These are phyloP conservation scores for Pisolithus orientalis DNA, from an alignment of 768 basidiomycete genomes.

Conservation along the genomic window DNA sequence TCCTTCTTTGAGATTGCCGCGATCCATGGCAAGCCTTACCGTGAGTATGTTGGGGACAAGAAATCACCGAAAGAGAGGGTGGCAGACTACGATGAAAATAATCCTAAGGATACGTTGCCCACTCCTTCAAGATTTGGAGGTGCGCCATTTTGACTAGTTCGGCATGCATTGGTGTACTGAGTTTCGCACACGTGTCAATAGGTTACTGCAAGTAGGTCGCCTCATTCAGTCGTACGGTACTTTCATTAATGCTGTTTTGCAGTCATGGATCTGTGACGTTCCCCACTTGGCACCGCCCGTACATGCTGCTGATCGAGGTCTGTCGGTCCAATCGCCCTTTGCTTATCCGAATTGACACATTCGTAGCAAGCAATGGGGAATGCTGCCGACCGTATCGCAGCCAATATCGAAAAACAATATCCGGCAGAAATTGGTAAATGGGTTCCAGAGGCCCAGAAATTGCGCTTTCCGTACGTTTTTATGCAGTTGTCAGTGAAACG, in stretches of 20 bases:
- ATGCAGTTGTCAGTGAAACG: neutral
- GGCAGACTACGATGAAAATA: slow-evolving; percentile 12
- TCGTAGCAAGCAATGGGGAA: slow-evolving; percentile 24
- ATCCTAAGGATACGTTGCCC: slow-evolving; percentile 22
- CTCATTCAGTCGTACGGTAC: neutral
- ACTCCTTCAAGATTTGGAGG: slow-evolving; percentile 22
- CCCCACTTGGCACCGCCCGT: slow-evolving; percentile 23
- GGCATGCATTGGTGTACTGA: neutral
- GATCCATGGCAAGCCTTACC: slow-evolving; percentile 16
- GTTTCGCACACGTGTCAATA: neutral
- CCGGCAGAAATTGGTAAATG: slow-evolving; percentile 13
- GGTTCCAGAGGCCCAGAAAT: slow-evolving; percentile 15
- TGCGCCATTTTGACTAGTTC: neutral
- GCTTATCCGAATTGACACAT: neutral
- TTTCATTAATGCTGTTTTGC: neutral
- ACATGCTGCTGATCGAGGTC: slow-evolving; percentile 22
- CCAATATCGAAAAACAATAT: slow-evolving; percentile 17
- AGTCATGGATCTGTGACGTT: slow-evolving; percentile 19
- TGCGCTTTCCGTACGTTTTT: slow-evolving; percentile 22
- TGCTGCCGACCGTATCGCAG: slow-evolving; percentile 16
- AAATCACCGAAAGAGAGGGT: slow-evolving; percentile 8
- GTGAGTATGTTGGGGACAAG: slow-evolving; percentile 19
- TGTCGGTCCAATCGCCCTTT: neutral
- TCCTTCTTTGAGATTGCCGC: slow-evolving; percentile 18
- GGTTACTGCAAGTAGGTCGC: slow-evolving; percentile 23